Evolutionary conservation across 1,139 yeast genomes (phyloP).

Genomic region (Sugiyamaella grinbergsii): DNA sequence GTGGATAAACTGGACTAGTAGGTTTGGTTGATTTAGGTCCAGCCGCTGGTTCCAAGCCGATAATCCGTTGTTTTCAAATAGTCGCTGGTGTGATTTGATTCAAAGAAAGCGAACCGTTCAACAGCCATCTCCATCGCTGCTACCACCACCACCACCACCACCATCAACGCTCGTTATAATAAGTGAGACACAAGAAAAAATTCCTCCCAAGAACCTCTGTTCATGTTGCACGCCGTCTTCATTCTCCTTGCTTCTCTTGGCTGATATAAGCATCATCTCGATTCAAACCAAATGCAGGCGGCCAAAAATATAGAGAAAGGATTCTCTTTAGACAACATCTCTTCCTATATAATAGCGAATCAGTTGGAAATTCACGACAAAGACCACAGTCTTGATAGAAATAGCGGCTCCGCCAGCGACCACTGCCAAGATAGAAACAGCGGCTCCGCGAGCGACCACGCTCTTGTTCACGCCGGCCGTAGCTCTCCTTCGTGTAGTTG

Average conservation of each 20-base stretch:
- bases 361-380: background rate
- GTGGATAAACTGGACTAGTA: background rate
- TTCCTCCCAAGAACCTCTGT: background rate
- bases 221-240: no score
- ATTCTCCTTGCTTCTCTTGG: no score
- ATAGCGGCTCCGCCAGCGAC: background rate
- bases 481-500: conserved; percentile 3
- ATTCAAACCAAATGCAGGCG: conserved; percentile 9
- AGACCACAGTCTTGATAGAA: background rate
- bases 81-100: no score
- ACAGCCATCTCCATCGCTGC: no score
- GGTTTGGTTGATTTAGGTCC: no score
- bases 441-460: no score
- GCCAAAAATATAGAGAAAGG: conserved; percentile 16
- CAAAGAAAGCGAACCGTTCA: no score
- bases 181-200: background rate
- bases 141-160: no score
- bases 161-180: no score
- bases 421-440: background rate
- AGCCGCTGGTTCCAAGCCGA: no score
- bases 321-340: conserved; percentile 15
- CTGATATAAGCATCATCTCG: background rate
- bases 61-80: no score
- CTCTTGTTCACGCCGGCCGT: no score
- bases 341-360: conserved; percentile 12